Conservation (phyloP, 1,139 yeast genomes). For the Nakaseomyces nivariensis region DNA sequence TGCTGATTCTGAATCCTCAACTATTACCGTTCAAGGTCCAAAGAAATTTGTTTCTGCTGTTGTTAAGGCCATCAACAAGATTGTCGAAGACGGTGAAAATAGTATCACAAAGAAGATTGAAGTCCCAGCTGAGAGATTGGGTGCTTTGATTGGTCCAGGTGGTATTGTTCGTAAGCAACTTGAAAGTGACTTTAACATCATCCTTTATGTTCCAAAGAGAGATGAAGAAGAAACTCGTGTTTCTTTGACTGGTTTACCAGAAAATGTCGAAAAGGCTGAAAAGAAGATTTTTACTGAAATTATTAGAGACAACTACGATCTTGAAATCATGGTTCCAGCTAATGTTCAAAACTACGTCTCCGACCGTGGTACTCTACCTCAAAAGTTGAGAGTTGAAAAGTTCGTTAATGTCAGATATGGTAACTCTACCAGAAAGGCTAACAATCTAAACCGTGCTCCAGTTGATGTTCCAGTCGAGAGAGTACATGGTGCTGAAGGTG, state of each 20-base stretch:
- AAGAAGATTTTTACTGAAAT: constrained; percentile 43
- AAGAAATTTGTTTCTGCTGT: constrained; percentile 63
- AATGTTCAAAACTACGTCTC: constrained; percentile 50
- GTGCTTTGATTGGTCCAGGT: constrained; percentile 70
- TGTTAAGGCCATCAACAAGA: constrained; percentile 49
- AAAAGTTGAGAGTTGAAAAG: constrained; percentile 44
- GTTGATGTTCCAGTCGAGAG: constrained; percentile 40
- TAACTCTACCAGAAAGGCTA: constrained; percentile 39
- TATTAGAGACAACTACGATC: constrained; percentile 36
- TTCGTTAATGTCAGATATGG: constrained; percentile 61
- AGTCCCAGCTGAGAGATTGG: constrained; percentile 66
- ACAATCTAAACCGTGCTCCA: constrained; percentile 37
- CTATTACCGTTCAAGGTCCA: constrained; percentile 66
- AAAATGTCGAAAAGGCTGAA: constrained; percentile 47
- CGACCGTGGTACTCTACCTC: constrained; percentile 59
- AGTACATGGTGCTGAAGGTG: constrained; percentile 38
- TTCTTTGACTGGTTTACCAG: constrained; percentile 50
- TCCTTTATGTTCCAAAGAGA: constrained; percentile 59
- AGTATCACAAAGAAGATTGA: constrained; percentile 47
- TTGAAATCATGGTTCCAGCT: constrained; percentile 47
- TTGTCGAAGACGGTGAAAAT: constrained; percentile 60
- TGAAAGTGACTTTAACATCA: constrained; percentile 60
- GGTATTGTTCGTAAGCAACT: constrained; percentile 67
- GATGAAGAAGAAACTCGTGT: constrained; percentile 37
- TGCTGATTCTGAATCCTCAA: constrained; percentile 52